Base-by-base conservation (phyloP, 352 stramenopile genomes). In the Globisporangium iwayamae region DNA sequence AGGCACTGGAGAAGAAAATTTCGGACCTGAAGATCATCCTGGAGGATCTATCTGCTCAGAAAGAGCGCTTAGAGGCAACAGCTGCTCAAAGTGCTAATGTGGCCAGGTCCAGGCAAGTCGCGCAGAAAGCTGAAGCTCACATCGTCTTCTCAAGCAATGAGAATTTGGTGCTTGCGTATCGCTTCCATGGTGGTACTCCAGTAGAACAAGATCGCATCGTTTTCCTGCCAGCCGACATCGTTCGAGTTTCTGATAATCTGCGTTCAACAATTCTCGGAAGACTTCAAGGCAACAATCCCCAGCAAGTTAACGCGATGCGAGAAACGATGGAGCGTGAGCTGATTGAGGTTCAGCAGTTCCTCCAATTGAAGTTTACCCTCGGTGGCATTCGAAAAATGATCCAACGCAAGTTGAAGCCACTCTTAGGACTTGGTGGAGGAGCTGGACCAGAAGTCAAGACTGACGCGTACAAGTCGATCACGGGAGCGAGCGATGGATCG, bases 241-340 rank as follows among this genome's bases (percentile, higher is more conserved):
- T 85, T 2, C 72, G 66, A 36, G 69, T 80, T 1, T 74, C 78
- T 2, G 78, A 87, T 52, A 45, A 74, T 5, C 34, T 87, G 36
- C 76, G 78, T 2, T 75, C 73, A 6, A 79, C 72, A 9, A 80
- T 87, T 60, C 56, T 87, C 7, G 76, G 78, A 0, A 79, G 75
- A 38, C 67, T 87, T 0, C 78, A 87, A 47, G 68, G 65, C 3
- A 87, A 83, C 28, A 72, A 87, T 25, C 20, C 66, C 0, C 58
- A 70, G 5, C 67, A 81, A 38, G 71, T 83, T 10, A 47, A 69
- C 11, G 48, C 16, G 1, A 65, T 69, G 4, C 68, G 73, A 9
- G 51, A 38, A 1, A 70, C 71, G 1, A 71, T 87, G 53, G 76
- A 84, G 45, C 9, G 51, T 1, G 72, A 87, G 32, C 57, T 87